These are phyloP conservation scores for Sarocladiaceae sp. DNA, from an alignment of 2,329 filamentous ascomycete species.

Conservation along the genomic window DNA sequence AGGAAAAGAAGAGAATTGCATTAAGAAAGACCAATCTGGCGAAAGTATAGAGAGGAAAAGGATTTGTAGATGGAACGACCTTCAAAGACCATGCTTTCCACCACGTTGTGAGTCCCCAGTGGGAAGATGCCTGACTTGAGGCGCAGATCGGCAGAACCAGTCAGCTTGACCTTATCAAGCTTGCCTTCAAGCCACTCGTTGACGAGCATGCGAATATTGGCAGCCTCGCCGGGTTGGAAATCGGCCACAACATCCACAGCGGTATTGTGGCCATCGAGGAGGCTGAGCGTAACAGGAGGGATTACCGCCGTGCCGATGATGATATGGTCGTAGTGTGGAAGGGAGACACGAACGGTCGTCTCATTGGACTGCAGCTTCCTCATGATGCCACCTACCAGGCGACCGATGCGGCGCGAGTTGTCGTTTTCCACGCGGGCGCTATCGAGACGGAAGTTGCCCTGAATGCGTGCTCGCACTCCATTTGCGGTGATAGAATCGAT, in stretches of 20 bases:
- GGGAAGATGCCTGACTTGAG: constrained; percentile 76
- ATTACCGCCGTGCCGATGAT: constrained; percentile 73
- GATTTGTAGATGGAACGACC: constrained; percentile 70
- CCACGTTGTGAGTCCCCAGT: constrained; percentile 72
- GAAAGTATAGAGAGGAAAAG: constrained; percentile 58
- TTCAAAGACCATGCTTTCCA: constrained; percentile 74
- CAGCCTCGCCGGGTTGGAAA: constrained; percentile 69
- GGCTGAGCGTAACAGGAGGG: constrained; percentile 69
- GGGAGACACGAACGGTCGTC: constrained; percentile 69
- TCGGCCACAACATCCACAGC: constrained; percentile 75
- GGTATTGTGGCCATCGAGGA: constrained; percentile 75
- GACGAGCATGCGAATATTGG: constrained; percentile 73
- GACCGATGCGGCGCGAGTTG: constrained; percentile 70
- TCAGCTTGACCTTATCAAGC: constrained; percentile 65
- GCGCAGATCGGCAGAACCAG: constrained; percentile 67
- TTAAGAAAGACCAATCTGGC: constrained; percentile 47
- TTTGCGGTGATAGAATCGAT: constrained; percentile 78
- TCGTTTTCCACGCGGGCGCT: constrained; percentile 68
- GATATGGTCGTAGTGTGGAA: constrained; percentile 77
- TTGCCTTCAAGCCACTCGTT: constrained; percentile 86
- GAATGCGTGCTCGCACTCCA: constrained; percentile 74
- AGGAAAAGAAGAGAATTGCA: constrained; percentile 17
- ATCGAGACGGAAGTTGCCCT: constrained; percentile 79
- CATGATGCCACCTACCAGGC: constrained; percentile 75
- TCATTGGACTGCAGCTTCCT: constrained; percentile 69